Base-by-base conservation (phyloP, 2,329 filamentous ascomycete species). In the Botrytis fragariae region DNA sequence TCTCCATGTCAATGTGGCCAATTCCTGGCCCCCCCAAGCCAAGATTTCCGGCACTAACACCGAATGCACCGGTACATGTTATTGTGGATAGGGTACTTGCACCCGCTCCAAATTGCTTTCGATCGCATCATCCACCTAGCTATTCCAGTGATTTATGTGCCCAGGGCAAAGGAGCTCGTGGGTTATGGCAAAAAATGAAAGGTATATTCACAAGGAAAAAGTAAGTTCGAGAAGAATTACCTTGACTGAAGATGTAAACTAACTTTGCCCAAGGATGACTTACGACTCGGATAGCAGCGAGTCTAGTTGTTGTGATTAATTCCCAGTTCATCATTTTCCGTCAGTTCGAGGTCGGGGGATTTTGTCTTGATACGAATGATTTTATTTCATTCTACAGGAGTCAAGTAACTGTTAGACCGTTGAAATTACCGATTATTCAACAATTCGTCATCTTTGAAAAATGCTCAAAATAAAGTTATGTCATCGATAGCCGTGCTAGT, bases 1-100 rank as follows among this genome's bases (percentile, higher is more conserved):
- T 91, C 75, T 90, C 88, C 2, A 91, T 92, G 90, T 88, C 88
- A 79, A 88, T 90, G 86, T 90, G 88, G 88, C 88, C 88, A 14
- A 85, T 89, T 77, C 86, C 87, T 12, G 87, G 88, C 70, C 81
- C 88, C 3, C 81, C 88, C 3, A 91, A 91, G 89, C 88, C 88
- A 78, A 87, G 90, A 85, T 90, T 88, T 88, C 87, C 87, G 10
- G 85, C 88, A 78, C 86, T 87, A 18, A 87, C 89, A 44, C 72
- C 69, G 1, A 62, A 42, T 37, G 37, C 42, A 12, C 64, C 73
- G 1, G 63, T 69, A 32, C 63, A 72, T 60, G 39, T 51, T 29
- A 69, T 69, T 5, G 51, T 67, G 29, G 71, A 72, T 61, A 44
- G 63, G 32, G 42, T 54, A 20, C 39, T 54, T 29, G 25, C n/a